phyloP scores from a whole-genome alignment of 257 asterid genomes.

The Schizonepeta tenuifolia region DNA sequence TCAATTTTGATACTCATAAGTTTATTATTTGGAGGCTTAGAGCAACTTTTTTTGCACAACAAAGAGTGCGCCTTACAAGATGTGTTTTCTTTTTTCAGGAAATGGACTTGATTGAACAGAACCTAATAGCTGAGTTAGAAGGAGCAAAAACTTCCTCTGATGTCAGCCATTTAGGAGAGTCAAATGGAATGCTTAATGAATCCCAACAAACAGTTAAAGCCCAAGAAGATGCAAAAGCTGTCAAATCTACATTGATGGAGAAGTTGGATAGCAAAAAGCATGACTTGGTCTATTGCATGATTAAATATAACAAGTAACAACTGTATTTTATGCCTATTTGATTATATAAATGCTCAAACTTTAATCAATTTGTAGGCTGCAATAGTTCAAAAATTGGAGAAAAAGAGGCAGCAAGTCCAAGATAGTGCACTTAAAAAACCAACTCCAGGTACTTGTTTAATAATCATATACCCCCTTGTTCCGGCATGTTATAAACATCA shows the following conservation, averaged over 20 bases:
- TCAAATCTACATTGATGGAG: constrained; percentile 48
- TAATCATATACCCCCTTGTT: constrained; percentile 15
- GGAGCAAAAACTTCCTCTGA: constrained; percentile 37
- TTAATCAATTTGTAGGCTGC: constrained; percentile 51
- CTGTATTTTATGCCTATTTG: constrained; percentile 5
- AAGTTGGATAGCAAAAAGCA: constrained; percentile 74
- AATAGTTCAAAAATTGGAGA: constrained; percentile 69
- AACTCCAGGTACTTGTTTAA: constrained; percentile 67
- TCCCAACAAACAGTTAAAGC: constrained; percentile 39
- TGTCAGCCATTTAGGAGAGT: constrained; percentile 44
- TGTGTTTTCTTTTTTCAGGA: constrained; percentile 47
- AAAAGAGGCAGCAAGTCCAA: constrained; percentile 70
- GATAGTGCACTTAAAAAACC: constrained; percentile 78
- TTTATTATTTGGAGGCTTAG: background rate
- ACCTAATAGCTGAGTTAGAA: constrained; percentile 60
- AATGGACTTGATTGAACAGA: constrained; percentile 62
- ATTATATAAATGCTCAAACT: constrained; percentile 23
- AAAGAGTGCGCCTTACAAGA: constrained; percentile 16
- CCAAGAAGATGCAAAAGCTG: constrained; percentile 55
- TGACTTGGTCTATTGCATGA: constrained; percentile 62
- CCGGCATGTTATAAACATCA: background rate
- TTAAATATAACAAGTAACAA: constrained; percentile 15
- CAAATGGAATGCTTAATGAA: constrained; percentile 42
- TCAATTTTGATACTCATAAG: background rate
- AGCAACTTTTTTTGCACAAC: constrained; percentile 14